Percentiles rank a stretch among this genome's conserved stretches.
Conservation (phyloP, 768 basidiomycete species). For the Termitomyces sp. region DNA sequence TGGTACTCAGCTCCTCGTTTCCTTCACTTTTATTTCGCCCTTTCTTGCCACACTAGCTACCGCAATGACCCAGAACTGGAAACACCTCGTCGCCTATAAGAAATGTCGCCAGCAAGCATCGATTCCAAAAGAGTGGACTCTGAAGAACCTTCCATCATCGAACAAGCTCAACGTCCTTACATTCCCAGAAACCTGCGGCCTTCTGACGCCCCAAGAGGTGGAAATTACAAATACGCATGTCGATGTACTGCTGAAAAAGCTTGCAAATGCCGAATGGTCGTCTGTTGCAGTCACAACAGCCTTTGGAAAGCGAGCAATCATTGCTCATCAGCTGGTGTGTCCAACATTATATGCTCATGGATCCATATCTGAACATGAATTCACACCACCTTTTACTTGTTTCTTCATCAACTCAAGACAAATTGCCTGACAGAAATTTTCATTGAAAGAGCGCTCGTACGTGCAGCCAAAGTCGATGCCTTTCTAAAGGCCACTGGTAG, state of each 20-base stretch:
- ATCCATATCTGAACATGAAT: background rate
- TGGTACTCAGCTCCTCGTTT: too few species aligned
- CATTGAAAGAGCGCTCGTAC: conserved; percentile 60
- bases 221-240: conserved; percentile 43
- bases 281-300: conserved; percentile 70
- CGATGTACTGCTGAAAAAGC: conserved; percentile 43
- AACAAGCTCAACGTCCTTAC: conserved; percentile 48
- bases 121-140: conserved; percentile 62
- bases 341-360: background rate
- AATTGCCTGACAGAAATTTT: conserved; percentile 87
- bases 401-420: conserved; percentile 35
- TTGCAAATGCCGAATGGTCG: conserved; percentile 54
- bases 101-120: conserved; percentile 44
- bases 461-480: conserved; percentile 66
- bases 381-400: background rate
- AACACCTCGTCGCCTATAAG: conserved; percentile 51
- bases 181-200: conserved; percentile 51
- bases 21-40: too few species aligned
- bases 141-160: conserved; percentile 40
- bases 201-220: conserved; percentile 51
- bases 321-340: conserved; percentile 75
- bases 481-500: conserved; percentile 58
- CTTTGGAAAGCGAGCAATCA: conserved; percentile 71
- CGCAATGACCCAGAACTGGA: conserved; percentile 39
- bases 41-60: too few species aligned